Percentiles rank a stretch among this genome's conserved stretches.
These are phyloP conservation scores for Desmodesmus armatus DNA, from an alignment of 139 green algal genomes.

Conservation along the genomic window DNA sequence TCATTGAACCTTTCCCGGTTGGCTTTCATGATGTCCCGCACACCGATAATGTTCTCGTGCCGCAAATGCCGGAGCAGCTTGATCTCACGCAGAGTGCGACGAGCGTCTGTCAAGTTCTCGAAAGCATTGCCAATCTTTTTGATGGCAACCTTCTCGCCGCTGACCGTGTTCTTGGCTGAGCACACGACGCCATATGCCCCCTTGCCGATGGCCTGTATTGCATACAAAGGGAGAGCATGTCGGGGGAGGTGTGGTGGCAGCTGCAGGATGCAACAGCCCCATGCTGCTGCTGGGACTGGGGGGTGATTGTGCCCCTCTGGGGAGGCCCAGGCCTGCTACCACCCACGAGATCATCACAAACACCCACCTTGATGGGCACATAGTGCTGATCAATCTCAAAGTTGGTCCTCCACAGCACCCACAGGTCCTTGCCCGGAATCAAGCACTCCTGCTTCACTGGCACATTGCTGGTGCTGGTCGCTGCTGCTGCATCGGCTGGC, in stretches of 20 bases:
- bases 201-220: slow-evolving; percentile 93
- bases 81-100: slow-evolving; percentile 95
- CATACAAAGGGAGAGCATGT: background rate
- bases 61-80: slow-evolving; percentile 91
- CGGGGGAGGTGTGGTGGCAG: background rate
- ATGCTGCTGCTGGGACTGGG: background rate
- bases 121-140: slow-evolving; percentile 99
- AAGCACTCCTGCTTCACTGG: slow-evolving; percentile 78
- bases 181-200: slow-evolving; percentile 98
- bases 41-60: slow-evolving; percentile 90
- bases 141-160: slow-evolving; percentile 92
- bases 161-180: slow-evolving; percentile 85
- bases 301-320: background rate
- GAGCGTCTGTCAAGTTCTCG: slow-evolving; percentile 95
- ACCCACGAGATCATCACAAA: no score
- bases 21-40: slow-evolving; percentile 58
- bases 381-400: slow-evolving; percentile 95
- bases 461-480: slow-evolving; percentile 73
- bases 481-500: no score
- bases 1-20: slow-evolving; percentile 87
- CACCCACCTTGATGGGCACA: slow-evolving; percentile 74
- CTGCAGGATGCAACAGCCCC: no score
- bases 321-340: slow-evolving; percentile 55
- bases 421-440: slow-evolving; percentile 86
- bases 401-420: slow-evolving; percentile 85